phyloP scores from a whole-genome alignment of 306 rosid genomes.

The Vachellia pachyceras region DNA sequence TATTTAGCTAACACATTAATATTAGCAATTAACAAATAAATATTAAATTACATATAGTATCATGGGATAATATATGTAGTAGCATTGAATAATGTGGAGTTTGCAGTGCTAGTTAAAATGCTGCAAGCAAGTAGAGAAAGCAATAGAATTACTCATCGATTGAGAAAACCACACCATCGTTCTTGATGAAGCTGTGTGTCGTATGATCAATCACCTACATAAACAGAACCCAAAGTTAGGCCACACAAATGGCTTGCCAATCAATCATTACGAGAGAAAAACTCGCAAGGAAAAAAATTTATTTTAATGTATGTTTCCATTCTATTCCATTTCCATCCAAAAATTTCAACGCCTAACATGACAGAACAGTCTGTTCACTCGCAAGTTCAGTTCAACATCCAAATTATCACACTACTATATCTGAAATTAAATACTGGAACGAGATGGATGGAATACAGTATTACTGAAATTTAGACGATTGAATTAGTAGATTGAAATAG shows the following conservation, averaged over 20 bases:
- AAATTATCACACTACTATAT: neutral
- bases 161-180: slow-evolving; percentile 55
- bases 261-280: slow-evolving; percentile 18
- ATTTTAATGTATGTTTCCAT: neutral
- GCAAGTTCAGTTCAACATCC: neutral
- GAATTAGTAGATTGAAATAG: neutral
- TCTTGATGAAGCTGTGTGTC: slow-evolving; percentile 53
- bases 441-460: neutral
- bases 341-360: neutral
- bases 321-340: neutral
- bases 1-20: neutral
- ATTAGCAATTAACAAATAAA: neutral
- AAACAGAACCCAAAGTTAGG: neutral
- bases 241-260: neutral
- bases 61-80: neutral
- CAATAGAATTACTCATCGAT: slow-evolving; percentile 48
- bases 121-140: slow-evolving; percentile 14
- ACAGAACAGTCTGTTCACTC: neutral
- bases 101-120: slow-evolving; percentile 21
- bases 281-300: neutral
- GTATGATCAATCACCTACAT: slow-evolving; percentile 77
- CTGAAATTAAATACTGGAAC: neutral
- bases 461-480: neutral
- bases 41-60: neutral
- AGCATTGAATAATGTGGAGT: neutral